Percentiles rank a stretch among this genome's conserved stretches.
Conservation (phyloP, 169 alveolate species). For the Eimeria tenella region DNA sequence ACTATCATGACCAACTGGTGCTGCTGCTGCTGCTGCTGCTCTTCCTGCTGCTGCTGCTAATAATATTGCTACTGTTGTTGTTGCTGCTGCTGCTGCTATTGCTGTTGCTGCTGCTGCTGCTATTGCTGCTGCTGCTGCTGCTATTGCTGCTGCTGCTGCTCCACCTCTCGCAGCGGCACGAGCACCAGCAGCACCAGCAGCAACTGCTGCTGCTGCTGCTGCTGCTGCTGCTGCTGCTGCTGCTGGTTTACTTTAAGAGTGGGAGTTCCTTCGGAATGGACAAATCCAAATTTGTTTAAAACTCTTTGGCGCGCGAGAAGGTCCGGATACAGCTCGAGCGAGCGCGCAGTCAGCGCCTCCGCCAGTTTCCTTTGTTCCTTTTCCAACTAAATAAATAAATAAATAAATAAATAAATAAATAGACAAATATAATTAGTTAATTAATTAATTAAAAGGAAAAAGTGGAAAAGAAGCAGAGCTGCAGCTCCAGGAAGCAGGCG, state of each 20-base stretch:
- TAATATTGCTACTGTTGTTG: not conserved
- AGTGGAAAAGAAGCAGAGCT: no score
- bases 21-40: no score
- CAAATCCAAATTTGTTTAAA: not conserved
- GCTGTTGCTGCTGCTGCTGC: not conserved
- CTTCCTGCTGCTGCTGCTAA: no score
- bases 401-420: no score
- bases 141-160: not conserved
- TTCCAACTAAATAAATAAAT: not conserved
- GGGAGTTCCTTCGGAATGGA: not conserved
- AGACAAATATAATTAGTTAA: no score
- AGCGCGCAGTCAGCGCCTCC: constrained; percentile 18
- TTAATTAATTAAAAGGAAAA: no score
- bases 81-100: no score
- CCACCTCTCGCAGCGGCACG: not conserved
- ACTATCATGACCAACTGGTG: not conserved
- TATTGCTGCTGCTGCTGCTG: not conserved
- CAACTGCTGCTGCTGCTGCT: not conserved
- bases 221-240: not conserved
- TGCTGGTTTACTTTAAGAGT: constrained; percentile 1
- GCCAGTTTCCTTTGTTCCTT: not conserved
- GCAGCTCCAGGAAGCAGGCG: not conserved
- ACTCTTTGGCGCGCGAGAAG: constrained; percentile 35
- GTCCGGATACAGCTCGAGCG: constrained; percentile 56
- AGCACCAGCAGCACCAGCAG: not conserved